Percentiles rank a stretch among this genome's conserved stretches.
Conservation (phyloP, 2,329 filamentous ascomycete species). For the Aureobasidium leucospermi region DNA sequence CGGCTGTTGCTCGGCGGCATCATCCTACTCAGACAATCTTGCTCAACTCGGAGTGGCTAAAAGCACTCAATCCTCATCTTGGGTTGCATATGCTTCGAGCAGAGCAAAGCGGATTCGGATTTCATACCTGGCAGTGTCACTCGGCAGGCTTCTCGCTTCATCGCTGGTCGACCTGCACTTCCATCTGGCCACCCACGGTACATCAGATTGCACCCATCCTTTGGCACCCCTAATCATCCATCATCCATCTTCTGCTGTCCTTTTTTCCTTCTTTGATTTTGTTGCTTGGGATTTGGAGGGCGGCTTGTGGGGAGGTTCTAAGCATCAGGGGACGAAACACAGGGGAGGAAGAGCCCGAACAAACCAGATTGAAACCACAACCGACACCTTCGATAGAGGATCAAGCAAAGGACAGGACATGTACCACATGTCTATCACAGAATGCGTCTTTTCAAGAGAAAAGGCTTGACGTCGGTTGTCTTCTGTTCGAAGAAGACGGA, state of each 20-base stretch:
- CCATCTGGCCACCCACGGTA: conserved; percentile 6
- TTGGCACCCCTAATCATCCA: conserved; percentile 11
- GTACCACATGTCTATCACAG: neutral
- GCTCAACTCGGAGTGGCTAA: conserved; percentile 10
- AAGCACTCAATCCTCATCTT: neutral
- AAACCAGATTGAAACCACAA: conserved; percentile 8
- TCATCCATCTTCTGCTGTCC: neutral
- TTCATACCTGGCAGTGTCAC: conserved; percentile 31
- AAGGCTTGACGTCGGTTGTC: neutral
- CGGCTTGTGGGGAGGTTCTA: conserved; percentile 17
- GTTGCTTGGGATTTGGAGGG: conserved; percentile 9
- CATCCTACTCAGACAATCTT: conserved; percentile 8
- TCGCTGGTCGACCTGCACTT: conserved; percentile 23
- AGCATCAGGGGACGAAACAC: conserved; percentile 6
- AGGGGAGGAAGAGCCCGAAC: conserved; percentile 1
- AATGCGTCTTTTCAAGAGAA: neutral
- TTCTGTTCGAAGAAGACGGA: conserved; percentile 1
- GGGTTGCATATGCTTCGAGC: conserved; percentile 4
- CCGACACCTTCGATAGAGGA: neutral
- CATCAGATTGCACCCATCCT: conserved; percentile 12
- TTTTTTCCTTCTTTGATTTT: conserved; percentile 11
- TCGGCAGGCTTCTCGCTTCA: conserved; percentile 29
- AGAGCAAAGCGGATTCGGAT: conserved; percentile 10
- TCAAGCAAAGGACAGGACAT: neutral
- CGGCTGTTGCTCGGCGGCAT: conserved; percentile 4